Evolutionary conservation across 2,329 filamentous ascomycete genomes (phyloP), one percentile per base, ranked within the genome.

Genomic region (Trichoderma lentiforme): DNA sequence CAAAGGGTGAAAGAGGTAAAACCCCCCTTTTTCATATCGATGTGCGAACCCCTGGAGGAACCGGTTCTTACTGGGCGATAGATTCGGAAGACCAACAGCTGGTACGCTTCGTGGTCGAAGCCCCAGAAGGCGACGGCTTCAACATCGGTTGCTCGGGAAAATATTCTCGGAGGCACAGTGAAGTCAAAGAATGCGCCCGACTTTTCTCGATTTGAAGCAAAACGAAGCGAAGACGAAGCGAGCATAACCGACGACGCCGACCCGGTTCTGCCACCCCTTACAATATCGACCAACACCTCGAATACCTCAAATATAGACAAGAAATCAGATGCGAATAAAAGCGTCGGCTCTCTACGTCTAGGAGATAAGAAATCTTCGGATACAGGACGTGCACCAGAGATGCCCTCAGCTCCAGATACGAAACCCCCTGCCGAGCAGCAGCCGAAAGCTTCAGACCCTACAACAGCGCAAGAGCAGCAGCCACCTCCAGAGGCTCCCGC

Each of bases 51-150:
- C 56, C 67, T 61, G 67, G 57, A 28, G 32, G 57, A 39, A 21
- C 51, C 26, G 39, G 24, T 28, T 47, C 67, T 70, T 28, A 70
- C 43, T 15, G 39, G 32, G 67, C 62, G 26, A 39, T 75, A 89
- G 86, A 79, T 85, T 47, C 84, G 83, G 72, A 88, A 88, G 77
- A 80, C 84, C 9, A 83, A 83, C 62, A 90, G 88, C 78, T 91
- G 89, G 89, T 91, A 91, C 78, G 87, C 88, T 68, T 88, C 89
- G 21, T 90, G 87, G 87, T 86, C 88, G 21, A 83, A 86, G 73
- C 78, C 80, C 39, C 82, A 85, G 34, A 91, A 91, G 76, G 87
- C 89, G 7, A 81, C 83, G 18, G 84, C 89, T 32, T 91, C 88
- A 9, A 90, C 86, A 6, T 87, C 89, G 66, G 82, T 91, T 58